Evolutionary conservation across 305 asterid genomes (phyloP), one percentile per base, ranked within the genome.

Genomic region (Caryopteris hybrid): DNA sequence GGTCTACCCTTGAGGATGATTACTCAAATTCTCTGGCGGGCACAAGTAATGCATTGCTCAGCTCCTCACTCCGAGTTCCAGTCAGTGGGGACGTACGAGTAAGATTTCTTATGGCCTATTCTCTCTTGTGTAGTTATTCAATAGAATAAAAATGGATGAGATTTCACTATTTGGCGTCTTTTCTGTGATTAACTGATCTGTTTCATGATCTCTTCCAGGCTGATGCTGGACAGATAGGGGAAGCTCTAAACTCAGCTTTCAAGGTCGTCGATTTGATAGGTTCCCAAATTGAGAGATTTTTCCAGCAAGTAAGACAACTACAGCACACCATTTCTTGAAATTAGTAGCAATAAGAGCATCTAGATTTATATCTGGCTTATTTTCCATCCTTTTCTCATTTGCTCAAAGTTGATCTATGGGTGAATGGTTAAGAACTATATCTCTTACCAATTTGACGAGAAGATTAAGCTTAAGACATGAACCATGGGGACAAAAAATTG

Each of bases 31-130:
- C 84, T 53, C 47, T 93, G 36, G 81, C 87, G 7, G 87, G 79
- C 56, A 71, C 85, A 55, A 58, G 79, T 13, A 74, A 67, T 71
- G 88, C 97, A 46, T 78, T 92, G 77, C 76, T 70, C 69, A 86
- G 68, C 77, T 76, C 90, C 72, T 90, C 90, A 7, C 73, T 83
- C 38, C 79, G 95, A 77, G 70, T 91, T 70, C 97, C 99, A 34
- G 64, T 88, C 70, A 74, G 86, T 34, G 79, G 84, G 14, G 94
- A 84, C 20, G 95, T 88, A 65, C 75, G 81, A 82, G 97, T 90
- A 68, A 76, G 83, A 76, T 68, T 16, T 71, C 61, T 21, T 69
- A 36, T 63, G 43, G 43, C 38, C 52, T n/a, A 18, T 18, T 64
- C 57, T 33, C 7, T 45, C 13, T 17, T 41, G 9, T 21, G 7